Evolutionary conservation across 2,329 filamentous ascomycete species (phyloP).

Genomic region (Alternaria ethzedia): DNA sequence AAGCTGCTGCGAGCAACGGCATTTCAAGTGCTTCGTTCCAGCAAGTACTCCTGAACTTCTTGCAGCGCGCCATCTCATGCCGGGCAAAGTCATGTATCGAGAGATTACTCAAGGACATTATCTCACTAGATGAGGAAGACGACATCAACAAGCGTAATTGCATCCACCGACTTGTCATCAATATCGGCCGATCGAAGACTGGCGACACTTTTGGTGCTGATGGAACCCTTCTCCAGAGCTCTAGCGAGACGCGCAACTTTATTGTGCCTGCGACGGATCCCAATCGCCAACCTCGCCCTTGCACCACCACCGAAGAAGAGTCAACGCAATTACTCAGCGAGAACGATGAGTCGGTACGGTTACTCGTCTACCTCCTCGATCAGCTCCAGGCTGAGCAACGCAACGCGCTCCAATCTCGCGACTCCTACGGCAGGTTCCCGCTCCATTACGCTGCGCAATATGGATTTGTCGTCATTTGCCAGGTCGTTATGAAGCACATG

Average conservation of each 20-base stretch:
- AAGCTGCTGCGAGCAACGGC: conserved; percentile 62
- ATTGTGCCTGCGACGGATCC: conserved; percentile 80
- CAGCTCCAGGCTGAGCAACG: conserved; percentile 72
- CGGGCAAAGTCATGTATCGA: conserved; percentile 73
- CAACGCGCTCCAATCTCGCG: conserved; percentile 69
- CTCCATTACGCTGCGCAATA: conserved; percentile 95
- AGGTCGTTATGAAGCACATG: conserved; percentile 86
- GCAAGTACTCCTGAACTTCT: conserved; percentile 75
- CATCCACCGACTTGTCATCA: conserved; percentile 89
- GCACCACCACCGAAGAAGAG: conserved; percentile 71
- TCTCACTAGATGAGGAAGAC: conserved; percentile 80
- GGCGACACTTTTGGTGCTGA: conserved; percentile 57
- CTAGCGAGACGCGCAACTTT: conserved; percentile 69
- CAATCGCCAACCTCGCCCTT: conserved; percentile 64
- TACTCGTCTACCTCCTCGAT: conserved; percentile 70
- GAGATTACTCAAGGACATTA: conserved; percentile 71
- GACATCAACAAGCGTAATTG: conserved; percentile 95
- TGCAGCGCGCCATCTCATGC: conserved; percentile 77
- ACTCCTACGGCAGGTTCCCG: conserved; percentile 82
- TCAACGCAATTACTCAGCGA: conserved; percentile 65
- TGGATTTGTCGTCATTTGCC: conserved; percentile 88
- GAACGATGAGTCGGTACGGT: conserved; percentile 76
- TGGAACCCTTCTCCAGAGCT: conserved; percentile 58
- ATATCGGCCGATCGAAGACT: conserved; percentile 78
- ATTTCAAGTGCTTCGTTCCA: conserved; percentile 61